Base-by-base conservation (phyloP, 225 moss, liverwort and hornwort genomes). In the Takakia lepidozioides region DNA sequence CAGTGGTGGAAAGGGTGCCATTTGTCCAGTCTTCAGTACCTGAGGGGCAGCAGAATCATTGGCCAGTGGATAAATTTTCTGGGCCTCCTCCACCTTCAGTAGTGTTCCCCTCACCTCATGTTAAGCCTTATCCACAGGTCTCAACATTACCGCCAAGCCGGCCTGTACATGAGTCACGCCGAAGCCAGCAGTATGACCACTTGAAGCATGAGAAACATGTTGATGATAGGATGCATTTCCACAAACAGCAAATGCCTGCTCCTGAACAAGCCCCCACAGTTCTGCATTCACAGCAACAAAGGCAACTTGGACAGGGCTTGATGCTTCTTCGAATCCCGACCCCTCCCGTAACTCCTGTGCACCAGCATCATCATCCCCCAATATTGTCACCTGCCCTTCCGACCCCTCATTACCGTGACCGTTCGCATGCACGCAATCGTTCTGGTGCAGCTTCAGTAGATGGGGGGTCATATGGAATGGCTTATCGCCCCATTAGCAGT, bases 291-390 rank as follows among this genome's bases (percentile, higher is more conserved):
- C 86, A 81, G 44, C 65, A 67, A 43, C 86, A 32, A 32, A 32
- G 72, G 32, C 82, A 46, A 60, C 55, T 55, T 52, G 83, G 67
- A 36, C 82, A 77, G 29, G 64, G 43, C 19, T 63, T 74, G 46
- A 51, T 81, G 56, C 65, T 83, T 6, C 52, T 72, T 32, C 83
- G 69, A 38, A 80, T 85, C 60, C 78, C 91, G 43, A 76, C 78
- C 10, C 64, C 88, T 23, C 74, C 87, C 19, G 14, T 71, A 48
- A 63, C 69, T 27, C 59, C 68, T 49, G 59, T 76, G 61, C 86
- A 66, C 22, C 84, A 72, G 42, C 85, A 83, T 30, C 80, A 80
- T 47, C 81, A 76, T 27, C 71, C 68, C 54, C 67, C 78, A 17
- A 62, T 80, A 43, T 38, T 80, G 48, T 70, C 66, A 5, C 66